Evolutionary conservation across 306 rosid genomes (phyloP).

Genomic region (Argentina anserina): DNA sequence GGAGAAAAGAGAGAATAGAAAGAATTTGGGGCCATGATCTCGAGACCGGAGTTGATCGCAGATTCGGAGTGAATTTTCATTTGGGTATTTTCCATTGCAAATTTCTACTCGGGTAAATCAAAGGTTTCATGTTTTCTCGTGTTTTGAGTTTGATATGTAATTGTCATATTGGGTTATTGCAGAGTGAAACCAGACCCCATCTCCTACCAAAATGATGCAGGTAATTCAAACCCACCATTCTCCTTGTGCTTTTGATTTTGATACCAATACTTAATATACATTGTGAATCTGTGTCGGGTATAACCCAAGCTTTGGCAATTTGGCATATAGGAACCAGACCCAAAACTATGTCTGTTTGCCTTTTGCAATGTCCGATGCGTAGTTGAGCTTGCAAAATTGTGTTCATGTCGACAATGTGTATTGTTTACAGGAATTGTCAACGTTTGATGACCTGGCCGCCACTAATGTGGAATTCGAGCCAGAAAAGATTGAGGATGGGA

Average conservation of each 20-base stretch:
- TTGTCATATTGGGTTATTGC: too few relatives aligned
- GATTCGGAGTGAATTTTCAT: too few relatives aligned
- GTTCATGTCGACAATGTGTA: background rate
- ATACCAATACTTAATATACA: background rate
- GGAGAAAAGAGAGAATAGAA: too few relatives aligned
- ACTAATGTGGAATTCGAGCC: conserved; percentile 44
- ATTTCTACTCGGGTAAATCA: too few relatives aligned
- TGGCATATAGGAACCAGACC: background rate
- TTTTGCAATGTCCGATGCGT: background rate
- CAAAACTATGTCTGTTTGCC: background rate
- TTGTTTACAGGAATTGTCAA: conserved; percentile 40
- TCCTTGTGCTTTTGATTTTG: background rate
- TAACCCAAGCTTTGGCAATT: background rate
- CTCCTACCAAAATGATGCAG: too few relatives aligned
- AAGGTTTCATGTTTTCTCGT: too few relatives aligned
- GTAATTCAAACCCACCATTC: too few relatives aligned
- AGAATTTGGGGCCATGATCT: too few relatives aligned
- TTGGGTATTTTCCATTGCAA: too few relatives aligned
- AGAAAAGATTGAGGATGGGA: conserved; percentile 58
- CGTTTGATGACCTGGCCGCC: conserved; percentile 46
- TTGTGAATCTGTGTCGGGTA: background rate
- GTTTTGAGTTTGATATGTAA: too few relatives aligned
- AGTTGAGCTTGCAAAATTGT: background rate
- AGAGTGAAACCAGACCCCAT: too few relatives aligned
- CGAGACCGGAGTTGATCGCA: too few relatives aligned